Percentiles rank a stretch among this genome's conserved stretches.
phyloP scores from a whole-genome alignment of 768 basidiomycete species.

The Suillus fuscotomentosus region DNA sequence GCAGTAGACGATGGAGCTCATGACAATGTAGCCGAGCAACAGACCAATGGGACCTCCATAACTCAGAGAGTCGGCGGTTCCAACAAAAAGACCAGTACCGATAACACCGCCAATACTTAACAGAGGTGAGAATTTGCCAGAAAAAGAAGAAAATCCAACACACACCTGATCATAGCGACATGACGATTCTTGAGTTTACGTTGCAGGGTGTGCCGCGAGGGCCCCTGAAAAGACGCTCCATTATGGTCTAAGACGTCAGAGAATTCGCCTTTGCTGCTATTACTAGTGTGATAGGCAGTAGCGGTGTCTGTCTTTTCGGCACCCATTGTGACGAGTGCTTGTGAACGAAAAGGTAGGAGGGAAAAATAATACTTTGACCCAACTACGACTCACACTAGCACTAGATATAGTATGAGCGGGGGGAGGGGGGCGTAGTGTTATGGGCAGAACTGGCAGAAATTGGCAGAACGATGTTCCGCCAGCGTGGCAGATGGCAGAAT shows the following conservation, averaged over 20 bases:
- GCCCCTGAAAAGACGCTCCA: constrained; percentile 13
- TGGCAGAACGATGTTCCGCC: too few species aligned
- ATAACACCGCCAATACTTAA: constrained; percentile 61
- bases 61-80: constrained; percentile 51
- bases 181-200: constrained; percentile 76
- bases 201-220: constrained; percentile 31
- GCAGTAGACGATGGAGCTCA: constrained; percentile 68
- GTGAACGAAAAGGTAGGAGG: not conserved
- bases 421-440: too few species aligned
- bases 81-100: constrained; percentile 67
- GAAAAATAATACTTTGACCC: not conserved
- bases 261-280: constrained; percentile 2
- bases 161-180: constrained; percentile 76
- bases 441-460: too few species aligned
- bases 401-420: too few species aligned
- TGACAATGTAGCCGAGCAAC: constrained; percentile 62
- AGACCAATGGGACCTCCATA: constrained; percentile 74
- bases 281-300: not conserved
- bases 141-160: constrained; percentile 3
- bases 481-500: too few species aligned
- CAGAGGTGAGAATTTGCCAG: not conserved
- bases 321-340: constrained; percentile 8
- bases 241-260: constrained; percentile 21
- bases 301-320: constrained; percentile 20
- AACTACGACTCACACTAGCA: not conserved